A percentile compares a stretch with the other conserved stretches of the same genome.
These are phyloP conservation scores for Penicillium decumbens DNA, from an alignment of 2,329 filamentous ascomycete species.

Conservation along the genomic window DNA sequence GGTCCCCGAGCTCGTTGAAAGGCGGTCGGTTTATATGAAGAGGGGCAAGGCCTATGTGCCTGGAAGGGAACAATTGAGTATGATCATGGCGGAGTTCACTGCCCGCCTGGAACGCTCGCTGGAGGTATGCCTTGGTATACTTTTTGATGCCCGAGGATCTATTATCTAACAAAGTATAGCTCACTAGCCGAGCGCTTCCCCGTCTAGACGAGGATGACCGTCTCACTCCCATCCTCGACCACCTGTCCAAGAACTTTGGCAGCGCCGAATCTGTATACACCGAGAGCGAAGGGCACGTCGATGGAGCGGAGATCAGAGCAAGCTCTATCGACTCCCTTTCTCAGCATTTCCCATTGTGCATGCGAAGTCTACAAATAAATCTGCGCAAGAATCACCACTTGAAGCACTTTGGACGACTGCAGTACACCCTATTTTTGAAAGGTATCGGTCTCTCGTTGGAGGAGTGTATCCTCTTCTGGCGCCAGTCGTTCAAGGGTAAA, in stretches of 20 bases:
- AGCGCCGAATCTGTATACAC: conserved; percentile 82
- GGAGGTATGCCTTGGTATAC: conserved; percentile 56
- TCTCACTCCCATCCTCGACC: conserved; percentile 66
- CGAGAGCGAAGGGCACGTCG: conserved; percentile 58
- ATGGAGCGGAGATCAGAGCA: conserved; percentile 70
- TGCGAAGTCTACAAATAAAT: conserved; percentile 83
- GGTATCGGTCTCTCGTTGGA: conserved; percentile 89
- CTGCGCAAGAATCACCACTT: conserved; percentile 84
- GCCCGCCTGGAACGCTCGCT: conserved; percentile 72
- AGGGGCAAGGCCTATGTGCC: conserved; percentile 89
- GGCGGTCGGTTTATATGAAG: conserved; percentile 68
- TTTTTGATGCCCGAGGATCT: conserved; percentile 6
- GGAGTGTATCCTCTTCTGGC: conserved; percentile 89
- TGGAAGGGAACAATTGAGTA: conserved; percentile 75
- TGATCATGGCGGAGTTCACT: conserved; percentile 85
- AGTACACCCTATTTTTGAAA: conserved; percentile 96
- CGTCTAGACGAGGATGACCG: conserved; percentile 95
- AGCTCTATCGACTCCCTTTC: conserved; percentile 74
- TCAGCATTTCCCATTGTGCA: conserved; percentile 83
- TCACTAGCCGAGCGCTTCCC: conserved; percentile 85
- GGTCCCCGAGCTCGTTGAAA: conserved; percentile 84
- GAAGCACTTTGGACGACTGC: conserved; percentile 87
- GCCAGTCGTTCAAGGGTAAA: conserved; percentile 74
- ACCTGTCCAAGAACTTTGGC: conserved; percentile 94
- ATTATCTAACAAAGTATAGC: conserved; percentile 43